Evolutionary conservation across 495 filamentous ascomycete species (phyloP), one percentile per base, ranked within the genome.

Genomic region (Entonaema liquescens): DNA sequence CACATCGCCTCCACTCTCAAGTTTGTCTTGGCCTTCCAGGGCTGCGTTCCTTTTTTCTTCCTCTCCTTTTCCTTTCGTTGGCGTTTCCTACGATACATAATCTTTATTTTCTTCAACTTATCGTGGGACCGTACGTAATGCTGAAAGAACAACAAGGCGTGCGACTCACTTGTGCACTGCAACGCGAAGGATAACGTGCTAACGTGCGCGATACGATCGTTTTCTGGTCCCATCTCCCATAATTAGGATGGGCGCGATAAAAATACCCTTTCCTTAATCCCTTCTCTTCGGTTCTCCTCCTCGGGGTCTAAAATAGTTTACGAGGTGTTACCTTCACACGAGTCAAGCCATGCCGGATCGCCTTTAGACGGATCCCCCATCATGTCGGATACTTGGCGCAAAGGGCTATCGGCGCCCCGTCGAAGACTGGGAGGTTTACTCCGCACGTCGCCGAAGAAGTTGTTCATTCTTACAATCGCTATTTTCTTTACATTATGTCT

Each of bases 391-490:
- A 50, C 29, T 58, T 61, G 65, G 72, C 71, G 54, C 57, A 72
- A 67, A 44, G 66, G 74, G 25, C 28, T 36, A 7, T 59, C 67
- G 26, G 15, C 33, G 23, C 44, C 68, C 23, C 57, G 66, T 42
- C 68, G 72, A 2, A 62, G 72, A 62, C 47, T 76, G 3, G 62
- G 65, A 17, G 7, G 55, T 19, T 29, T 72, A 53, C 17, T 76
- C 47, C 74, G 74, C 36, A 60, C 74, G 13, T 76, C 74, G 13
- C 74, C 74, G 9, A 71, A 61, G 59, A 74, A 63, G 70, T 47
- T 76, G n/a, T 60, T 64, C 56, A 44, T 72, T 21, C 26, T 72
- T 49, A 69, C 66, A 54, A 36, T 76, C 60, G 25, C 57, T 47
- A 36, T 66, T 53, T 72, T 74, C 56, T 62, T 69, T 21, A 60